phyloP scores from a whole-genome alignment of 768 basidiomycete species.

The Russula ochroleuca region DNA sequence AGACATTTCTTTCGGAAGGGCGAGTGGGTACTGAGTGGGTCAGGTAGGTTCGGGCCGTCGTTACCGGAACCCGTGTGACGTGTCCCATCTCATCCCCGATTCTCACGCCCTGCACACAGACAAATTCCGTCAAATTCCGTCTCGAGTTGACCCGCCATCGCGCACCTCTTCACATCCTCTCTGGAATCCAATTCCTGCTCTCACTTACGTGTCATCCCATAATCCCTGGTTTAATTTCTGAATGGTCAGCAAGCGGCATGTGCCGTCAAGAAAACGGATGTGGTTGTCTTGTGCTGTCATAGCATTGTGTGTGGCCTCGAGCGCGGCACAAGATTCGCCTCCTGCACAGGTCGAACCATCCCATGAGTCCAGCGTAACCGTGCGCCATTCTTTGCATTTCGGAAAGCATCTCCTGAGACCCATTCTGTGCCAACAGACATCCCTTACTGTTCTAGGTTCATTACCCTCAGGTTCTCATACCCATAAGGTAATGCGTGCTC shows the following conservation, averaged over 20 bases:
- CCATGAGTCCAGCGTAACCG: constrained; percentile 13
- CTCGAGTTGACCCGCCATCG: neutral
- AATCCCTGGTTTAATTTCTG: neutral
- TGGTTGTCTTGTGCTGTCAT: constrained; percentile 34
- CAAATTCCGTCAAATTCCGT: too few relatives aligned
- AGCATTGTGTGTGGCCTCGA: constrained; percentile 30
- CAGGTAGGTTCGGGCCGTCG: constrained; percentile 27
- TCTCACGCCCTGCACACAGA: neutral
- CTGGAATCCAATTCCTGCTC: too few relatives aligned
- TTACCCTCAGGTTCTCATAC: constrained; percentile 10
- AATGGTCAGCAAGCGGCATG: constrained; percentile 21
- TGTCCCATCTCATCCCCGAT: neutral
- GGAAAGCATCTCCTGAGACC: neutral
- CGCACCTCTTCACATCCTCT: neutral
- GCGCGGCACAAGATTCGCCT: constrained; percentile 25
- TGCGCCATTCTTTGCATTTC: neutral
- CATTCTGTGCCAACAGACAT: neutral
- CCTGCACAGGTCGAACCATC: constrained; percentile 16
- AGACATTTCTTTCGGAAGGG: neutral
- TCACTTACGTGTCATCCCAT: neutral
- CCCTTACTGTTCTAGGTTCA: constrained; percentile 8
- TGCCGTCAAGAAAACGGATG: constrained; percentile 30
- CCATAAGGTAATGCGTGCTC: constrained; percentile 6
- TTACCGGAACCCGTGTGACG: constrained; percentile 12
- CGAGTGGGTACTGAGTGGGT: neutral